Evolutionary conservation across 441 rosid species (phyloP).

Genomic region (Geranium incanum): DNA sequence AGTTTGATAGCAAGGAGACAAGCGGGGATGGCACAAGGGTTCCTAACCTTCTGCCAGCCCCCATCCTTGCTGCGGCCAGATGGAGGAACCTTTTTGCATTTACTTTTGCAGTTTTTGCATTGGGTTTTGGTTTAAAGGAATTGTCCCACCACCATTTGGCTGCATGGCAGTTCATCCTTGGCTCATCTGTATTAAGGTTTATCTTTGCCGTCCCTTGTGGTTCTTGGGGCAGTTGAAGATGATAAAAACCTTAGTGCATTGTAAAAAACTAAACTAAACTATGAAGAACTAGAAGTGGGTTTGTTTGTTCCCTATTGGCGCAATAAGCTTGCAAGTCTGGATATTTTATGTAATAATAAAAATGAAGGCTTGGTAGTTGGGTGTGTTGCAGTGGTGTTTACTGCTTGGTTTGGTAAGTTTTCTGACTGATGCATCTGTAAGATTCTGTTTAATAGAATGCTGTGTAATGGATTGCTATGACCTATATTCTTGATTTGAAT

Average conservation of each 20-base stretch:
- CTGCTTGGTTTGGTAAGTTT: constrained; percentile 13
- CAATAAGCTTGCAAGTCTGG: constrained; percentile 5
- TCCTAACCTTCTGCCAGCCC: constrained; percentile 13
- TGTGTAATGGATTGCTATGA: constrained; percentile 4
- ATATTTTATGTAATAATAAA: constrained; percentile 6
- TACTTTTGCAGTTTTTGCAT: constrained; percentile 5
- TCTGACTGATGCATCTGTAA: background rate
- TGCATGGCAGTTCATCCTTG: constrained; percentile 96
- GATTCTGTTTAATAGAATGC: background rate
- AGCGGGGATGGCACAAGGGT: constrained; percentile 25
- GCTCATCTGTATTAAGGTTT: constrained; percentile 43
- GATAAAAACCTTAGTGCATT: constrained; percentile 1
- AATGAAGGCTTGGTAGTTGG: background rate
- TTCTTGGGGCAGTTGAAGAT: constrained; percentile 11
- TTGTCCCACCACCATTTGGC: constrained; percentile 33
- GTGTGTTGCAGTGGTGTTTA: constrained; percentile 8
- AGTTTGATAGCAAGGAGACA: constrained; percentile 28
- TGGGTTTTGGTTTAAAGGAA: constrained; percentile 24
- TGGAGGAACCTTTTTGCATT: constrained; percentile 19
- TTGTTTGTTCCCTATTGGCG: constrained; percentile 12
- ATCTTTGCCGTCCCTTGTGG: constrained; percentile 18
- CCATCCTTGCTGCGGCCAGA: constrained; percentile 34
- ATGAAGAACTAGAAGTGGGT: constrained; percentile 15
- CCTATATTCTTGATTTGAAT: background rate
- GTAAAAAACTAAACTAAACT: constrained; percentile 8